phyloP scores from a whole-genome alignment of 2,329 filamentous ascomycete species.

The Bipolaris gigantea region DNA sequence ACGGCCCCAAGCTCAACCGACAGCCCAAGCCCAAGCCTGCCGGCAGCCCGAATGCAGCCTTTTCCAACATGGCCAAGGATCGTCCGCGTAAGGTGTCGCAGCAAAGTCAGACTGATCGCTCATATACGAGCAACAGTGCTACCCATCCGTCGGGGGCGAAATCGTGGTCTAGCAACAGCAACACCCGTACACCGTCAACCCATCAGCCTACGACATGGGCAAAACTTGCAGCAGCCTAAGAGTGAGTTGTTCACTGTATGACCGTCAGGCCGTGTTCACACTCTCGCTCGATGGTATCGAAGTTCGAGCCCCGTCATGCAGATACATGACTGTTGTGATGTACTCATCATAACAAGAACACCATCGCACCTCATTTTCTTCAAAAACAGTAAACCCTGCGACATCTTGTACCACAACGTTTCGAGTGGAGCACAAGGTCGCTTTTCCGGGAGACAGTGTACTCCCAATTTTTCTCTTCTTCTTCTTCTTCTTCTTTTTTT shows the following conservation, averaged over 20 bases:
- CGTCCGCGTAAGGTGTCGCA: slow-evolving; percentile 38
- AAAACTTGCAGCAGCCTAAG: slow-evolving; percentile 30
- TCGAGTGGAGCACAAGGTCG: slow-evolving; percentile 24
- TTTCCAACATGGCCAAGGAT: slow-evolving; percentile 26
- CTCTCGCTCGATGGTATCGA: slow-evolving; percentile 9
- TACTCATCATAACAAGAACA: slow-evolving; percentile 13
- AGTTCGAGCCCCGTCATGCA: not conserved
- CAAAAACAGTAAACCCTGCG: slow-evolving; percentile 24
- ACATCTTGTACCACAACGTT: slow-evolving; percentile 30
- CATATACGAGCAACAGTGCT: slow-evolving; percentile 25
- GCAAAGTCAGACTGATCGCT: slow-evolving; percentile 31
- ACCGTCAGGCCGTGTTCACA: not conserved
- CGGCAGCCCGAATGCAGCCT: slow-evolving; percentile 21
- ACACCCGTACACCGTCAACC: slow-evolving; percentile 24
- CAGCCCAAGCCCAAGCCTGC: slow-evolving; percentile 34
- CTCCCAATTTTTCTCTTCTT: slow-evolving; percentile 13
- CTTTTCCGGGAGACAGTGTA: slow-evolving; percentile 23
- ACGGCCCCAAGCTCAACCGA: slow-evolving; percentile 18
- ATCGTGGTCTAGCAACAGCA: slow-evolving; percentile 31
- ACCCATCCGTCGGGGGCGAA: slow-evolving; percentile 30
- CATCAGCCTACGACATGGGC: slow-evolving; percentile 27
- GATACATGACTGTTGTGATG: slow-evolving; percentile 9
- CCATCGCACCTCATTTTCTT: slow-evolving; percentile 17
- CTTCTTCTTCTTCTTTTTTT: slow-evolving; percentile 12
- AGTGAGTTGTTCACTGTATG: not conserved